A percentile compares a stretch with the other conserved stretches of the same genome.
Conservation (phyloP, 2,329 filamentous ascomycete genomes). For the Ophiostoma sp. region DNA sequence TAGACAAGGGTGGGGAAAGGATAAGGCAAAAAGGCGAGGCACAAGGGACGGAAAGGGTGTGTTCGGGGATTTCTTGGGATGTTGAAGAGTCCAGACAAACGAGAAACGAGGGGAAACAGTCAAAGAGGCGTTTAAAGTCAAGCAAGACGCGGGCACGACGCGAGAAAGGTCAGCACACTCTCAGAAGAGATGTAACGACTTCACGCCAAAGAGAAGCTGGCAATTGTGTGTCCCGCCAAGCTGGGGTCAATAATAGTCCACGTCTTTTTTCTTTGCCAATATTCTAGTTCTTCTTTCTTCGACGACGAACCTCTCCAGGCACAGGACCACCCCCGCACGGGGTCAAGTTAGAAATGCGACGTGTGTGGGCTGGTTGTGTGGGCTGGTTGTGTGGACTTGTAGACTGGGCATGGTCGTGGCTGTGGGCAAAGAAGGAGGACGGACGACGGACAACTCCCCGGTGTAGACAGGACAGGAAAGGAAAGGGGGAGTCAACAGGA, state of each 20-base stretch:
- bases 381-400: no score
- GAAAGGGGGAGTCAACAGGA: not conserved
- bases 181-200: no score
- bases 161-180: not conserved
- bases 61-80: slow-evolving; percentile 2
- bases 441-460: not conserved
- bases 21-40: not conserved
- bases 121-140: not conserved
- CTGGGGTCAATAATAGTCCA: not conserved
- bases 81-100: not conserved
- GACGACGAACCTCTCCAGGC: not conserved
- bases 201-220: not conserved
- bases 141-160: not conserved
- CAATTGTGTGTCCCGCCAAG: not conserved
- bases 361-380: not conserved
- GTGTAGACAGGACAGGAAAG: not conserved
- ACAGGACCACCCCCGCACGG: slow-evolving; percentile 11
- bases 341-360: not conserved
- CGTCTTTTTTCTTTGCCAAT: not conserved
- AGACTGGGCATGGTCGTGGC: no score
- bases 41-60: not conserved
- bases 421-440: not conserved
- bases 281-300: not conserved
- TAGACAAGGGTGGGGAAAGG: not conserved
- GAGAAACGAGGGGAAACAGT: not conserved